Conservation (phyloP, 2,329 filamentous ascomycete genomes). For the Lecanicillium sp. region DNA sequence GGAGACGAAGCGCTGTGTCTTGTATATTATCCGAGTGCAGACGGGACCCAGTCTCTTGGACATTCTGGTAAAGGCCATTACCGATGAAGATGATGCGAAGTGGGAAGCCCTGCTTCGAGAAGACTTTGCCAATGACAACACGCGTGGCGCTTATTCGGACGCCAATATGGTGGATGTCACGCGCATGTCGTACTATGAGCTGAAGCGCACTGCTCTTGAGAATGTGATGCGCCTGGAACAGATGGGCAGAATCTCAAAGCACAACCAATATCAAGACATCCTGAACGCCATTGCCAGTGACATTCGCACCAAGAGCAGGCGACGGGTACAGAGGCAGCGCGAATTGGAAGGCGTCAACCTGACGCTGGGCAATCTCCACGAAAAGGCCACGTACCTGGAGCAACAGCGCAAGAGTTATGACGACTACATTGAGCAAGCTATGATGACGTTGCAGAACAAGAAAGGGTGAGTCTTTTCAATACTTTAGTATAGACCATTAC, state of each 20-base stretch:
- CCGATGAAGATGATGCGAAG: constrained; percentile 76
- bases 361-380: constrained; percentile 66
- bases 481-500: neutral
- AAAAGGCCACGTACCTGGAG: constrained; percentile 87
- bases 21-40: constrained; percentile 97
- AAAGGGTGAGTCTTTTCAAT: constrained; percentile 56
- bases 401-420: constrained; percentile 96
- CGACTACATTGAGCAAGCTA: constrained; percentile 97
- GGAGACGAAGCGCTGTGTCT: constrained; percentile 93
- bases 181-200: constrained; percentile 78
- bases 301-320: constrained; percentile 92
- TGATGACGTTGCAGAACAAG: constrained; percentile 93
- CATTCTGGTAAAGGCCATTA: constrained; percentile 86
- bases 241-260: constrained; percentile 74
- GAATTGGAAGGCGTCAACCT: constrained; percentile 79
- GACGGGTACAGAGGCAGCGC: constrained; percentile 81
- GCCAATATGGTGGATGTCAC: constrained; percentile 83
- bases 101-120: constrained; percentile 78
- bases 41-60: constrained; percentile 88
- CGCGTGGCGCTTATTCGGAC: constrained; percentile 83
- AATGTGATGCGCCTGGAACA: constrained; percentile 88
- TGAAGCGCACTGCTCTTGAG: constrained; percentile 88
- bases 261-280: constrained; percentile 96
- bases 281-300: constrained; percentile 94
- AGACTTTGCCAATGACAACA: constrained; percentile 62